Base-by-base conservation (phyloP, 2,329 filamentous ascomycete genomes). In the Diaporthe aspalathi region DNA sequence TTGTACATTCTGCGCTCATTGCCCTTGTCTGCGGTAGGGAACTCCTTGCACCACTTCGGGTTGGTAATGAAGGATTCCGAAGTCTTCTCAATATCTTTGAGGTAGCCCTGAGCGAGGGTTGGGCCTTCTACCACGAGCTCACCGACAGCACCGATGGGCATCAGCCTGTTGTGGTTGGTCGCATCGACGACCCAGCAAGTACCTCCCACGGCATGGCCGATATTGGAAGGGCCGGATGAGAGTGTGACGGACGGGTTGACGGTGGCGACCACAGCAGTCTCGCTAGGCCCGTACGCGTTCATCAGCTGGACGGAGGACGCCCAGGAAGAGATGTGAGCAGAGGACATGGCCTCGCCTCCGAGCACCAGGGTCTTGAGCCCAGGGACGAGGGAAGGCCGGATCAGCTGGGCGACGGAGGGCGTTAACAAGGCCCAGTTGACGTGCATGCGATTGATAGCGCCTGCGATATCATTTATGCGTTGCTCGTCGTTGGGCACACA, bases 31-130 rank as follows among this genome's bases (percentile, higher is more conserved):
- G n/a, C 11, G 32, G 12, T 9, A 20, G 54, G 54, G 14, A 57
- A 57, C 0, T 27, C 14, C 12, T 2, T 24, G 35, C 35, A 40
- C 54, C 54, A 53, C 14, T 47, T 38, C 12, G 79, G 70, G 1
- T 77, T 73, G 0, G 76, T 80, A 56, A 92, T 86, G 72, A 92
- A 92, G 0, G 84, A 85, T 29, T 84, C 84, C 2, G 83, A 83
- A 0, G 90, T 92, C 78, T 89, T 90, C 50, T 84, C 83, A 0
- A 83, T 81, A 70, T 91, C 87, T 65, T 86, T 86, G 27, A 91
- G 80, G 72, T 92, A 92, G 32, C 89, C 89, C 43, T 87, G 82
- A 12, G 89, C 89, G 2, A 92, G 87, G n/a, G 88, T 85, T 1
- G 89, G 88, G 0, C 88, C 88, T 73, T 87, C 87, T 17, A 90